phyloP scores from a whole-genome alignment of 2,329 filamentous ascomycete genomes.

The Nigrospora osmanthi region DNA sequence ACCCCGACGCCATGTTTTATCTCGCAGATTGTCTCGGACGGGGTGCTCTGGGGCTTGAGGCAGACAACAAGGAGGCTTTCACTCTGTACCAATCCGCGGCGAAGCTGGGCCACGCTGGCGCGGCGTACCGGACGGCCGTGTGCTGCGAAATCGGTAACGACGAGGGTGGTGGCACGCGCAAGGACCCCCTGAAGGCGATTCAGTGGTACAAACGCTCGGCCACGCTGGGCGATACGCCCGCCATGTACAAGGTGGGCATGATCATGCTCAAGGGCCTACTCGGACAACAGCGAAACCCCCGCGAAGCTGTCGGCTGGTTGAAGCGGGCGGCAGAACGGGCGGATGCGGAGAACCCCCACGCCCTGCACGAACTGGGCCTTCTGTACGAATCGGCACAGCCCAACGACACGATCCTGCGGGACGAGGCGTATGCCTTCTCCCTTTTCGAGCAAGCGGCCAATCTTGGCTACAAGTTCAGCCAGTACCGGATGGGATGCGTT shows the following conservation, averaged over 20 bases:
- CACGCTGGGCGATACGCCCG: constrained; percentile 79
- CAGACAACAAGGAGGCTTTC: constrained; percentile 89
- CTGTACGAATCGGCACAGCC: constrained; percentile 55
- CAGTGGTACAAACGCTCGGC: constrained; percentile 98
- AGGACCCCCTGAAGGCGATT: constrained; percentile 86
- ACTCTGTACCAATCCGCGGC: constrained; percentile 88
- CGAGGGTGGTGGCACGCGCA: constrained; percentile 85
- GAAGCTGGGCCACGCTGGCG: constrained; percentile 76
- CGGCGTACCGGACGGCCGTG: constrained; percentile 89
- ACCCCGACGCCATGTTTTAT: constrained; percentile 87
- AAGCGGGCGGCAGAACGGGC: constrained; percentile 87
- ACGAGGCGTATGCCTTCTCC: constrained; percentile 72
- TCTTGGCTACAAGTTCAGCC: constrained; percentile 89
- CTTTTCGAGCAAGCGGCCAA: constrained; percentile 82
- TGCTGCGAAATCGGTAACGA: constrained; percentile 96
- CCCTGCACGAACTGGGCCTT: constrained; percentile 77
- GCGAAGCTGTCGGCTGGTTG: constrained; percentile 85
- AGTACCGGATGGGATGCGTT: constrained; percentile 79
- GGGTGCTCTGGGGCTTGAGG: constrained; percentile 68
- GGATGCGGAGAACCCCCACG: constrained; percentile 86
- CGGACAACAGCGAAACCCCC: constrained; percentile 74
- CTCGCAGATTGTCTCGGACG: constrained; percentile 84
- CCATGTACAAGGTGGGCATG: constrained; percentile 99
- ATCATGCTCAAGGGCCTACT: constrained; percentile 88
- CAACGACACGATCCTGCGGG: constrained; percentile 68